Conservation (phyloP, 2,329 filamentous ascomycete genomes). For the Penicillium sp. region DNA sequence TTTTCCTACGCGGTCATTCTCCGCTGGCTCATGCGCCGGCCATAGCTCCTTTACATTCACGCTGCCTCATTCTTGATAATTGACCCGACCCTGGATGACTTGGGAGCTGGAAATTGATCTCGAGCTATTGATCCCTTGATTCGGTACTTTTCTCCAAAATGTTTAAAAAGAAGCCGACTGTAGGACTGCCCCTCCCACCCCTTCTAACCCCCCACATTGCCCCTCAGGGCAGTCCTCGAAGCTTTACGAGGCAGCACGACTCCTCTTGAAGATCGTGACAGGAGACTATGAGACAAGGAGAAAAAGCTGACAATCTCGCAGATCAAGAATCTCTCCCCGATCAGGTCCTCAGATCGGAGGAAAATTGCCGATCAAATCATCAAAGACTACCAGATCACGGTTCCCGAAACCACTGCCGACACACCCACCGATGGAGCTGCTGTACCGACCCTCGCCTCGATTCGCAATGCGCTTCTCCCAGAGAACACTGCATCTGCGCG, state of each 20-base stretch:
- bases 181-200: slow-evolving; percentile 22
- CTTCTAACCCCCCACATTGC: slow-evolving; percentile 18
- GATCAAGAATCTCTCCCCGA: slow-evolving; percentile 61
- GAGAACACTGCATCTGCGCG: slow-evolving; percentile 58
- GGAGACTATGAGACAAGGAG: background rate
- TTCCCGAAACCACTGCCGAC: slow-evolving; percentile 35
- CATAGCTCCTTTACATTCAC: background rate
- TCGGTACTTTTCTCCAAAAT: slow-evolving; percentile 29
- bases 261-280: too few relatives aligned
- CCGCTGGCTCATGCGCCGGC: background rate
- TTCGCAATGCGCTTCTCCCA: slow-evolving; percentile 57
- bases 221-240: slow-evolving; percentile 11
- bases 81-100: background rate
- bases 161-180: slow-evolving; percentile 61
- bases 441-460: slow-evolving; percentile 42
- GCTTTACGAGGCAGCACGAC: background rate
- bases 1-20: background rate
- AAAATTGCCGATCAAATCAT: slow-evolving; percentile 64
- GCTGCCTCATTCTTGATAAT: background rate
- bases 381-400: slow-evolving; percentile 50
- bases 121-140: background rate
- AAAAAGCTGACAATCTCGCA: slow-evolving; percentile 23
- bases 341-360: slow-evolving; percentile 62
- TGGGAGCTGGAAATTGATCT: background rate
- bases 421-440: slow-evolving; percentile 31